Conservation (phyloP, 2,329 filamentous ascomycete genomes). For the Boeremia lycopersici region DNA sequence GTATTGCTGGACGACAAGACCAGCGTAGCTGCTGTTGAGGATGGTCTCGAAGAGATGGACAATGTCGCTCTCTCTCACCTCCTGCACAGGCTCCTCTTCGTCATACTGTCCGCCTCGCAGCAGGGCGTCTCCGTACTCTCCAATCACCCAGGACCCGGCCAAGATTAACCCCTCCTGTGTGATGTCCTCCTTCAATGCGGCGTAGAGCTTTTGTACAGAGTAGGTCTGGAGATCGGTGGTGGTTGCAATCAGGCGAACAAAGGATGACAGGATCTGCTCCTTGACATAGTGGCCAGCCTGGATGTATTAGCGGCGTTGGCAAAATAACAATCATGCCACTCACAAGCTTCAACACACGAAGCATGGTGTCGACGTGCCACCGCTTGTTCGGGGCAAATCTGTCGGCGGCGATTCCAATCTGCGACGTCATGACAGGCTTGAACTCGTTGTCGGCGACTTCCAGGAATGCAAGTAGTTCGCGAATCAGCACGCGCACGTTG, state of each 20-base stretch:
- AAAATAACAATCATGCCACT: conserved; percentile 9
- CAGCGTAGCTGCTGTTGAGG: conserved; percentile 91
- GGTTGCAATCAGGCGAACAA: conserved; percentile 92
- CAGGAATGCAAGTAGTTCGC: conserved; percentile 91
- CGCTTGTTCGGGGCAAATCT: conserved; percentile 95
- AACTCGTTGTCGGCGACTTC: conserved; percentile 98
- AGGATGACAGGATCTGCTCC: conserved; percentile 95
- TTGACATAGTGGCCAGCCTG: conserved; percentile 93
- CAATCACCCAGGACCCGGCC: conserved; percentile 95
- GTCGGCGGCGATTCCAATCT: conserved; percentile 96
- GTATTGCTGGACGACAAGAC: conserved; percentile 90
- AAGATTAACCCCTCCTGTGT: conserved; percentile 95
- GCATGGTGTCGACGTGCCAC: conserved; percentile 98
- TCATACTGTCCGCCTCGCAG: conserved; percentile 89
- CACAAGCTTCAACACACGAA: conserved; percentile 82
- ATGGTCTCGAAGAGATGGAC: conserved; percentile 92
- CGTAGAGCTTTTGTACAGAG: conserved; percentile 92
- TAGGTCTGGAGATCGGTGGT: conserved; percentile 95
- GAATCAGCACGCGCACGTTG: conserved; percentile 91
- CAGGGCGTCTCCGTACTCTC: conserved; percentile 93
- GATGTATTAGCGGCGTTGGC: background rate
- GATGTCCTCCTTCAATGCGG: conserved; percentile 91
- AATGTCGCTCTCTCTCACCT: conserved; percentile 86
- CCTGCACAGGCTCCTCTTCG: conserved; percentile 84
- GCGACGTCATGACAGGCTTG: conserved; percentile 97